These are phyloP conservation scores for Saccharata proteae DNA, from an alignment of 2,329 filamentous ascomycete genomes.

Conservation along the genomic window DNA sequence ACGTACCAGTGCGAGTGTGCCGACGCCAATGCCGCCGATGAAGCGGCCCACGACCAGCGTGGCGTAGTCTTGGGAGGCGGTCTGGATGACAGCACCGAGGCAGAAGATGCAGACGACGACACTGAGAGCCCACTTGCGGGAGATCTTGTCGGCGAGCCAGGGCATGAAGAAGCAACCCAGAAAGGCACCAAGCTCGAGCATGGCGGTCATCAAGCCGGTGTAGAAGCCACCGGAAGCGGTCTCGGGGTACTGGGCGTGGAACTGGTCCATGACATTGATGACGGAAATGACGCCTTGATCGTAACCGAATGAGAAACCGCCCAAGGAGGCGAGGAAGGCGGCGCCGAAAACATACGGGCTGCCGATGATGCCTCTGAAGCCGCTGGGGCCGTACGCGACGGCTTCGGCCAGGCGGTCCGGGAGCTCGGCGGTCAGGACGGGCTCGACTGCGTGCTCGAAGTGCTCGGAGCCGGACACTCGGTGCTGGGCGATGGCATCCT, in stretches of 20 bases:
- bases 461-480: too few species aligned
- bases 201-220: constrained; percentile 31
- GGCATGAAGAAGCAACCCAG: constrained; percentile 24
- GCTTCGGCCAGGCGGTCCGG: constrained; percentile 6
- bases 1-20: constrained; percentile 16
- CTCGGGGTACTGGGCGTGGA: constrained; percentile 26
- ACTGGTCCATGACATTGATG: constrained; percentile 35
- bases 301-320: constrained; percentile 28
- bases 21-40: constrained; percentile 21
- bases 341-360: constrained; percentile 32
- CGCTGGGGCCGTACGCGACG: constrained; percentile 18
- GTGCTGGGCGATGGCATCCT: too few species aligned
- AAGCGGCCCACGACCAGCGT: constrained; percentile 20
- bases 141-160: constrained; percentile 30
- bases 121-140: constrained; percentile 31
- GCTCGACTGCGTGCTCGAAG: too few species aligned
- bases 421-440: constrained; percentile 3
- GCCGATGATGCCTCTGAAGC: constrained; percentile 20
- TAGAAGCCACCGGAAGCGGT: constrained; percentile 21
- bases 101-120: constrained; percentile 34
- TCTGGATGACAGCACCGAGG: constrained; percentile 32
- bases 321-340: constrained; percentile 31
- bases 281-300: constrained; percentile 22
- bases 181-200: constrained; percentile 31
- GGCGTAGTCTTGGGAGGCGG: constrained; percentile 15